Conservation (phyloP, 2,329 filamentous ascomycete species). For the Aspergillus brunneoviolaceus region DNA sequence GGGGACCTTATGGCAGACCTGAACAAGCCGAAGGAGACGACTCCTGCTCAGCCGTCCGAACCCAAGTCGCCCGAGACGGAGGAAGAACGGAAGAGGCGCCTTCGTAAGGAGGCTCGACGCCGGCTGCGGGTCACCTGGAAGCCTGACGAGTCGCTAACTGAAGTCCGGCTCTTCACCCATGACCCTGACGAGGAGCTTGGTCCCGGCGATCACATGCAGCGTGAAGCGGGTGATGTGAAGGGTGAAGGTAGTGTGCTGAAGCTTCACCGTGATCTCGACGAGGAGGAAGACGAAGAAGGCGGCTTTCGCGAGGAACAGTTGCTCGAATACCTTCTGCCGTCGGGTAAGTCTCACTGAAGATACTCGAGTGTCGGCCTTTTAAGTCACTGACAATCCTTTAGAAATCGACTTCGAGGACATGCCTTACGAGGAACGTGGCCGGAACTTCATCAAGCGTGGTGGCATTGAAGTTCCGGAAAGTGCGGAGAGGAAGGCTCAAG, state of each 20-base stretch:
- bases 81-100: conserved; percentile 58
- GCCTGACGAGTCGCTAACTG: conserved; percentile 55
- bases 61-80: conserved; percentile 57
- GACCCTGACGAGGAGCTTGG: conserved; percentile 63
- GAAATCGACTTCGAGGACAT: conserved; percentile 43
- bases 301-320: conserved; percentile 44
- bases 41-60: conserved; percentile 52
- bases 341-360: conserved; percentile 28
- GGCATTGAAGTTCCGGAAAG: conserved; percentile 42
- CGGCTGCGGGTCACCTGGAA: conserved; percentile 63
- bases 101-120: conserved; percentile 61
- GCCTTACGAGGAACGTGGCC: conserved; percentile 32
- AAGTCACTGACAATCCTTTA: conserved; percentile 17
- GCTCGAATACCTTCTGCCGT: conserved; percentile 33
- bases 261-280: conserved; percentile 55
- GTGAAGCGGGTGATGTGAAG: conserved; percentile 59
- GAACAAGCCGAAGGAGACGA: conserved; percentile 57
- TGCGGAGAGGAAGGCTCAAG: conserved; percentile 44
- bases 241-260: conserved; percentile 55
- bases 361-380: neutral
- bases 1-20: conserved; percentile 51
- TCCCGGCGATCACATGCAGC: conserved; percentile 57
- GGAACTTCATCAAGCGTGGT: conserved; percentile 45
- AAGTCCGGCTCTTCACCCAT: conserved; percentile 60
- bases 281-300: conserved; percentile 61